phyloP scores from a whole-genome alignment of 176 grass and related monocot species.

The Calamus simplicifolius region DNA sequence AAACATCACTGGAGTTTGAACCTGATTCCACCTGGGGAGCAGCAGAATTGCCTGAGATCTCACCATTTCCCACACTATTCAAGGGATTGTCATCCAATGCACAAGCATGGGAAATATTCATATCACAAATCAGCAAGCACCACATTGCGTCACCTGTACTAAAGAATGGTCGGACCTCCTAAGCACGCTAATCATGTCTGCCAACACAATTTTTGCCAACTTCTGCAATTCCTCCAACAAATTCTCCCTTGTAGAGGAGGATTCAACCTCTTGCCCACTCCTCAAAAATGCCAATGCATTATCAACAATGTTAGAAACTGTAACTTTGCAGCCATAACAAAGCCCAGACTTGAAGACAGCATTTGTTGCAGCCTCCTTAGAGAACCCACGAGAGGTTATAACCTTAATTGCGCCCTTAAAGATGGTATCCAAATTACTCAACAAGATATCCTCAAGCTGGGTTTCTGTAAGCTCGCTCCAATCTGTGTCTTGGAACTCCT shows the following conservation, averaged over 20 bases:
- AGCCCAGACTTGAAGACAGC: constrained; percentile 47
- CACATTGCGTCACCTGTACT: constrained; percentile 77
- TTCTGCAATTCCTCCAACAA: constrained; percentile 61
- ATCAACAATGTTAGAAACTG: constrained; percentile 45
- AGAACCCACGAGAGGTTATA: constrained; percentile 66
- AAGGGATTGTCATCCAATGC: constrained; percentile 34
- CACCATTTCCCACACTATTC: constrained; percentile 2
- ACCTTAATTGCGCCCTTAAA: constrained; percentile 55
- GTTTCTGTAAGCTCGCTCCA: constrained; percentile 70
- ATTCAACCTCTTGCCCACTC: constrained; percentile 43
- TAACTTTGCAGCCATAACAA: constrained; percentile 53
- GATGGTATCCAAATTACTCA: constrained; percentile 62
- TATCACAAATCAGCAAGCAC: constrained; percentile 81
- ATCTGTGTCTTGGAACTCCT: constrained; percentile 53
- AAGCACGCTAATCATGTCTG: constrained; percentile 54
- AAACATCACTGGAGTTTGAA: constrained; percentile 27
- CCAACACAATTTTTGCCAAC: constrained; percentile 50
- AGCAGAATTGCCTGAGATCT: constrained; percentile 3
- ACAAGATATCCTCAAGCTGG: constrained; percentile 74
- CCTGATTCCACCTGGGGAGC: constrained; percentile 16
- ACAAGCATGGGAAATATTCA: constrained; percentile 68
- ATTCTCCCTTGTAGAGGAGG: constrained; percentile 36
- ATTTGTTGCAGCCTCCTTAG: constrained; percentile 42
- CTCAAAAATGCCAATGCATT: constrained; percentile 51
- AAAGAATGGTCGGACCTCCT: constrained; percentile 73